Evolutionary conservation across 2,329 filamentous ascomycete genomes (phyloP).

Genomic region (Aspergillus sp.): DNA sequence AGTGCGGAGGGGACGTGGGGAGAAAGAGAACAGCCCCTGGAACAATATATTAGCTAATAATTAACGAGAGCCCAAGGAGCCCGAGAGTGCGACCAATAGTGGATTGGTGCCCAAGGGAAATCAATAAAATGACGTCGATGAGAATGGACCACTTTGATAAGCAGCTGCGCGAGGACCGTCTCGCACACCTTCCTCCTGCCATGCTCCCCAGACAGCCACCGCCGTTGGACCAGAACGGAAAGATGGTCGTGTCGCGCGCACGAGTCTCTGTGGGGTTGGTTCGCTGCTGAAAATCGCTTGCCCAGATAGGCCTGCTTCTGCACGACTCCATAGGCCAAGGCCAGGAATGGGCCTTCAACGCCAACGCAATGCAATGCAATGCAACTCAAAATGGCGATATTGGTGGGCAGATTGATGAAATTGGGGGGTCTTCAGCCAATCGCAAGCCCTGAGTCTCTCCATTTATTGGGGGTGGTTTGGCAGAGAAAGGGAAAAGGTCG

Average conservation of each 20-base stretch:
- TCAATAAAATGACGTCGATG: conserved; percentile 25
- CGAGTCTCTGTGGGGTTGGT: conserved; percentile 13
- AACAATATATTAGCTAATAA: conserved; percentile 7
- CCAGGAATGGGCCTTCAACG: conserved; percentile 16
- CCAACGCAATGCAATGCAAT: conserved; percentile 29
- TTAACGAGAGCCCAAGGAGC: neutral
- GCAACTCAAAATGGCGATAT: conserved; percentile 27
- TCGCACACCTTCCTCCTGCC: conserved; percentile 1
- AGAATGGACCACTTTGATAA: conserved; percentile 16
- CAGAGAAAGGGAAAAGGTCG: conserved; percentile 5
- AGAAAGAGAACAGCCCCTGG: neutral
- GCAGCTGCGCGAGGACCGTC: conserved; percentile 13
- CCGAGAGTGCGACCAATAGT: conserved; percentile 3
- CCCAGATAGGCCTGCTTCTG: conserved; percentile 9
- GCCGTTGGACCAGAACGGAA: conserved; percentile 10
- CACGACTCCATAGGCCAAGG: conserved; percentile 10
- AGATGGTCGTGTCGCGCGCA: conserved; percentile 17
- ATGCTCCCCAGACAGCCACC: conserved; percentile 13
- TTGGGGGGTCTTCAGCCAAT: conserved; percentile 13
- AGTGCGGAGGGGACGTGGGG: too few species aligned
- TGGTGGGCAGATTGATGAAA: conserved; percentile 13
- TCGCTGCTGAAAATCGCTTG: conserved; percentile 11
- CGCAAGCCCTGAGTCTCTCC: neutral
- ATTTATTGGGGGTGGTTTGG: conserved; percentile 16
- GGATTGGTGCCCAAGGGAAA: conserved; percentile 6